Base-by-base conservation (phyloP, 2,329 filamentous ascomycete species). In the Cladophialophora exuberans region DNA sequence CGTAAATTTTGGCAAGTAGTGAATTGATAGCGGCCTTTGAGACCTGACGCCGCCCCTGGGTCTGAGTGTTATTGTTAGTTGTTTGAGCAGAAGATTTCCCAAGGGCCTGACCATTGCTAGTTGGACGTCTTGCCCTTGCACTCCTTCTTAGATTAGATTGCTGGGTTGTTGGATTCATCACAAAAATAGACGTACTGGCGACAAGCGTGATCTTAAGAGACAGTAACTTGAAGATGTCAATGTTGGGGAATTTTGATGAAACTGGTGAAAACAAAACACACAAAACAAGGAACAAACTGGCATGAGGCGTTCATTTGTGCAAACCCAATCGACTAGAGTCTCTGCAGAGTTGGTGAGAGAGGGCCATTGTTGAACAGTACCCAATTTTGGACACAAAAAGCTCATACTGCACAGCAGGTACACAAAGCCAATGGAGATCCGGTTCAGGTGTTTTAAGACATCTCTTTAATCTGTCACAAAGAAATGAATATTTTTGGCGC, bases 1-100 rank as follows among this genome's bases (percentile, higher is more conserved):
- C 46, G 33, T 56, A 56, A 10, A 56, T n/a, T 9, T 46, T 51
- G 20, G 35, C 28, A 39, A 56, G 50, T 7, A 54, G 25, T 1
- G 28, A 36, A 18, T 54, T 38, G 20, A 54, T 11, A 1, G 13
- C 31, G 23, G 5, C 20, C 39, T 42, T 11, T 42, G 10, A 15
- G 4, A 17, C n/a, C 15, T 9, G 6, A 39, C 17, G 9, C 15
- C 7, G 35, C 35, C 17, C n/a, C 17, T 5, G 4, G 3, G 15
- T n/a, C 3, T 25, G n/a, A n/a, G n/a, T n/a, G n/a, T n/a, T n/a
- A n/a, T n/a, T n/a, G n/a, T n/a, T n/a, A n/a, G n/a, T n/a, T n/a
- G n/a, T n/a, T n/a, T n/a, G n/a, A n/a, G n/a, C n/a, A n/a, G n/a
- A n/a, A n/a, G n/a, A n/a, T n/a, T n/a, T n/a, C n/a, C n/a, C n/a